A percentile compares a stretch with the other conserved stretches of the same genome.
Conservation (phyloP, 306 rosid species). For the Heteromeles arbutifolia region DNA sequence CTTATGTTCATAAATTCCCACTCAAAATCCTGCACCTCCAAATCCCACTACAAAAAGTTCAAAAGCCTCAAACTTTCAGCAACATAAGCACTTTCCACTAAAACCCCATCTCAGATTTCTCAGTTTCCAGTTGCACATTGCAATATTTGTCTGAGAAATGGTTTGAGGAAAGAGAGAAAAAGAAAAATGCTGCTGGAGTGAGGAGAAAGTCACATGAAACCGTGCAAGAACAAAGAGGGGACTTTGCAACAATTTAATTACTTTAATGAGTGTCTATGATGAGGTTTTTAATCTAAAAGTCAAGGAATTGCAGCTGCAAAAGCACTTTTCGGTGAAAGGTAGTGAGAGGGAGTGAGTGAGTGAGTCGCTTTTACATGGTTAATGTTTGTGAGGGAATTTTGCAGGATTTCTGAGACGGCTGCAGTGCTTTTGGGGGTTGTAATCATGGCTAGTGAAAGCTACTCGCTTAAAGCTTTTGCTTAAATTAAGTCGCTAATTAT, state of each 20-base stretch:
- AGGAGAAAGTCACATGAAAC: slow-evolving; percentile 50
- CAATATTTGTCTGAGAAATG: slow-evolving; percentile 19
- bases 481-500: slow-evolving; percentile 36
- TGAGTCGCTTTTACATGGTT: slow-evolving; percentile 17
- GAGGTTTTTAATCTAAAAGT: slow-evolving; percentile 38
- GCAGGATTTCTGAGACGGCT: slow-evolving; percentile 50
- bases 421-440: slow-evolving; percentile 70
- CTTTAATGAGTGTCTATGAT: slow-evolving; percentile 54
- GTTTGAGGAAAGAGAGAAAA: slow-evolving; percentile 22
- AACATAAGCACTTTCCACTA: not conserved
- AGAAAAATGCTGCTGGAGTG: slow-evolving; percentile 26
- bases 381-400: slow-evolving; percentile 30
- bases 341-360: slow-evolving; percentile 5
- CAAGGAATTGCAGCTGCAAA: slow-evolving; percentile 48
- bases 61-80: not conserved
- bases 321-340: slow-evolving; percentile 95
- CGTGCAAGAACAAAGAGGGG: slow-evolving; percentile 44
- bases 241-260: slow-evolving; percentile 23
- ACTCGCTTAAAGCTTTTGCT: slow-evolving; percentile 29
- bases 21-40: slow-evolving; percentile 23
- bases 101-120: not conserved
- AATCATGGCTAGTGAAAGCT: slow-evolving; percentile 65
- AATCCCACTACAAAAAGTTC: slow-evolving; percentile 3
- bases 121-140: not conserved
- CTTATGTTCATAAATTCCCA: not conserved